A percentile compares a stretch with the other conserved stretches of the same genome.
phyloP scores from a whole-genome alignment of 2,329 filamentous ascomycete species.

The Colletotrichum sp. region DNA sequence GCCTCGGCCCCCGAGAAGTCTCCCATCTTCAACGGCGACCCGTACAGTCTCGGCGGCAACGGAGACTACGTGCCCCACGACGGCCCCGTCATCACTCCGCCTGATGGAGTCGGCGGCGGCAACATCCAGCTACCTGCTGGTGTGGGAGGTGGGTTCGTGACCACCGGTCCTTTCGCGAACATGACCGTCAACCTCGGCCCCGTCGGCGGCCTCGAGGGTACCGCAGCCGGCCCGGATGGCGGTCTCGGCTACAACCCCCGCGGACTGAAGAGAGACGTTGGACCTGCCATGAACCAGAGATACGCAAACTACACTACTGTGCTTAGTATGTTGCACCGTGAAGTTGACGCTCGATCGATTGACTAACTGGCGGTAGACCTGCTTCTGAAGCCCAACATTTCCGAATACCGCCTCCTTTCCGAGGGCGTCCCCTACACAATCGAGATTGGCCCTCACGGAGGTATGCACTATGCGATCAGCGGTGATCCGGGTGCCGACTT shows the following conservation, averaged over 20 bases:
- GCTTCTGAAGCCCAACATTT: slow-evolving; percentile 34
- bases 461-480: slow-evolving; percentile 33
- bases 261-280: slow-evolving; percentile 34
- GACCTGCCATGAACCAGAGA: slow-evolving; percentile 31
- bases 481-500: slow-evolving; percentile 38
- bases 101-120: slow-evolving; percentile 28
- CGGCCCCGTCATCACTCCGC: slow-evolving; percentile 30
- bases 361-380: slow-evolving; percentile 23
- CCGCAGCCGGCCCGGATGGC: slow-evolving; percentile 25
- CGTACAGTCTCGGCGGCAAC: slow-evolving; percentile 41
- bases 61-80: slow-evolving; percentile 35
- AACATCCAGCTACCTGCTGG: slow-evolving; percentile 32
- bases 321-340: not conserved
- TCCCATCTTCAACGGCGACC: slow-evolving; percentile 54
- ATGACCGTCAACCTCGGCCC: slow-evolving; percentile 39
- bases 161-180: slow-evolving; percentile 48
- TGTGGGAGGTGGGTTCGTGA: slow-evolving; percentile 57
- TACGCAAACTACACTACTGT: slow-evolving; percentile 34
- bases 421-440: slow-evolving; percentile 35
- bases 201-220: slow-evolving; percentile 25
- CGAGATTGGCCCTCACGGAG: slow-evolving; percentile 35
- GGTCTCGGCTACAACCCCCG: slow-evolving; percentile 41
- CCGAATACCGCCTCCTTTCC: slow-evolving; percentile 37
- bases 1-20: slow-evolving; percentile 46
- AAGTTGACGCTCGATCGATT: not conserved